These are phyloP conservation scores for Trichoderma polysporum DNA, from an alignment of 2,329 filamentous ascomycete genomes.

Conservation along the genomic window DNA sequence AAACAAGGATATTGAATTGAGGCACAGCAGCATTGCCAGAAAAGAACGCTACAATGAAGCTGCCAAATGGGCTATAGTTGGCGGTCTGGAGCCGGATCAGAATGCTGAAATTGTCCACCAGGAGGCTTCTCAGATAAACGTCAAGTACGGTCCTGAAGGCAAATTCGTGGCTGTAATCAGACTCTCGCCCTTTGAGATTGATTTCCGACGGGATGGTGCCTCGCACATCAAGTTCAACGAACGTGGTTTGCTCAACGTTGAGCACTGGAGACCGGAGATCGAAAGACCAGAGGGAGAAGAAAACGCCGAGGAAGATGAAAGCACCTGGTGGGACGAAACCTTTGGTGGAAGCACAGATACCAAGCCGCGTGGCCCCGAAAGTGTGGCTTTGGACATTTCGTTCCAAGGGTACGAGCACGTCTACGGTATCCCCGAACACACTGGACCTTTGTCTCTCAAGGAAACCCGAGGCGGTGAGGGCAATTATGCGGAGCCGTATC, in stretches of 20 bases:
- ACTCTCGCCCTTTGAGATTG: conserved; percentile 78
- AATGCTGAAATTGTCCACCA: conserved; percentile 67
- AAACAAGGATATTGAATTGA: conserved; percentile 83
- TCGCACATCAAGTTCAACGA: conserved; percentile 88
- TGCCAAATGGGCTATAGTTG: conserved; percentile 81
- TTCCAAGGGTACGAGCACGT: conserved; percentile 92
- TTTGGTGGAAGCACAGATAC: conserved; percentile 95
- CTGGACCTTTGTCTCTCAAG: conserved; percentile 82
- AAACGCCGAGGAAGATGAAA: conserved; percentile 63
- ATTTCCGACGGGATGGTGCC: conserved; percentile 80
- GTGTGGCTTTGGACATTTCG: conserved; percentile 83
- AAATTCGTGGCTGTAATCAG: conserved; percentile 81
- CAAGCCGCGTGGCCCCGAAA: conserved; percentile 94
- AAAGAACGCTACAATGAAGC: conserved; percentile 96
- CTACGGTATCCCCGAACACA: conserved; percentile 91
- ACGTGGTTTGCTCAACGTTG: conserved; percentile 84
- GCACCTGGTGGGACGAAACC: conserved; percentile 96
- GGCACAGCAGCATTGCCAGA: conserved; percentile 77
- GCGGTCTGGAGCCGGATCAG: conserved; percentile 71
- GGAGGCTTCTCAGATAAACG: conserved; percentile 65
- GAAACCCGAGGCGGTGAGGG: conserved; percentile 86
- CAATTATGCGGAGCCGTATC: conserved; percentile 85
- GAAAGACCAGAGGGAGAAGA: conserved; percentile 62
- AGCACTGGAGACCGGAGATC: conserved; percentile 90
- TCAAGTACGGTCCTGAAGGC: conserved; percentile 75